Base-by-base conservation (phyloP, 345 rosid genomes). In the Hibiscus mutabilis region DNA sequence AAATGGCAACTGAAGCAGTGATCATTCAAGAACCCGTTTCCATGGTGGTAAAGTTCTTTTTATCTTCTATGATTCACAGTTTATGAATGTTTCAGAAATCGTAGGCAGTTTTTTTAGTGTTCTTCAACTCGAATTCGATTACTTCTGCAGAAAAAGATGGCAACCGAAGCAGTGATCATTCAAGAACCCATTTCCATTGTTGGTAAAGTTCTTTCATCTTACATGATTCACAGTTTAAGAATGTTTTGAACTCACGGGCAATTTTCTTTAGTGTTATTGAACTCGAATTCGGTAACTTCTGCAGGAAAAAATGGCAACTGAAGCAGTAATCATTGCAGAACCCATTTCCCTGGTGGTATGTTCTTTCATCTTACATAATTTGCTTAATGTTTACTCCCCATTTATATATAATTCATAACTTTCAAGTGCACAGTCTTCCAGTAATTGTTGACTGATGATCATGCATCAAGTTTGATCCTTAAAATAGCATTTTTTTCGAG, bases 1-100 rank as follows among this genome's bases (percentile, higher is more conserved):
- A 18, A 71, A 88, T 89, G 97, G 90, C 85, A 58, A 82, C 91
- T 44, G 91, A 75, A 89, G 79, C 73, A 61, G 86, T 78, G 35
- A 70, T 16, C 61, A 74, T 67, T 62, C 75, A 75, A 71, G 88
- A 85, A 79, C 60, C 80, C 4, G 25, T 69, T 44, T 29, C 84
- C 31, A 9, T 72, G 60, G 63, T 40, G 90, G 96, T 89, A 81
- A 31, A 16, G 21, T 65, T 68, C 57, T 40, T 37, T 61, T 73
- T 29, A 15, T 74, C 27, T 46, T 66, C 15, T 18, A 33, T 11
- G 49, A 21, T 74, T 74, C 71, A 69, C 44, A 70, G 73, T 65
- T 61, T 57, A 62, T 24, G 68, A 73, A 69, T 49, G 55, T 65
- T 24, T 47, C 31, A n/a, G 58, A 68, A 65, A 8, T 60, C 57